Evolutionary conservation across 305 asterid species (phyloP), one percentile per base, ranked within the genome.

Genomic region (Rubia peregrina): DNA sequence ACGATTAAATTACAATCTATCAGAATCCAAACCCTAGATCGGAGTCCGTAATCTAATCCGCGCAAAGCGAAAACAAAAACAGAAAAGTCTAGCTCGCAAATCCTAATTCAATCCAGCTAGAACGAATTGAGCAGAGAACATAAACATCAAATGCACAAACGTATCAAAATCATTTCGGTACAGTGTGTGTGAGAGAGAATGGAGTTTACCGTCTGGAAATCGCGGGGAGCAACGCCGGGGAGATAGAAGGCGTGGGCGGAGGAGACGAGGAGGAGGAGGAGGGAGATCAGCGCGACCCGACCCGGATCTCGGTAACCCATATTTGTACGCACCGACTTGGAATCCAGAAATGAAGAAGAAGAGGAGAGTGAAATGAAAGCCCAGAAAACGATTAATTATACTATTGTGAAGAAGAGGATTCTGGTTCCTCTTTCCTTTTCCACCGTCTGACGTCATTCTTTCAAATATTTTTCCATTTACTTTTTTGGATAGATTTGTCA

Each of bases 201-300:
- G 75, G 41, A 42, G 59, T 59, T 44, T 86, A 90, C 97, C 74
- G 83, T 74, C 44, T 69, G 83, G 73, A 90, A 84, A 87, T 90
- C 91, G 53, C 97, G 95, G 83, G 97, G 97, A 59, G 97, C 93
- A 70, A 90, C 97, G 36, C 97, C 97, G 42, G 97, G 97, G 63
- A 90, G 90, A 72, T 90, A 90, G 78, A 90, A 90, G 63, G 91
- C 85, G 75, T 83, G 80, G 14, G 82, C 89, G 44, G 85, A 75
- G 46, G 95, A 78, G 83, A 85, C 60, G 76, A 90, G 48, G 77
- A 82, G 73, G 48, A 79, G 56, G 42, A 85, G 75, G 19, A 75
- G 33, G 73, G 74, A 68, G 67, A 82, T 71, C 83, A 79, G 76
- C 67, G 73, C 49, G 70, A 74, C 72, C 85, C 85, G 87, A 74